A percentile compares a stretch with the other conserved stretches of the same genome.
phyloP scores from a whole-genome alignment of 2,329 filamentous ascomycete species.

The Penicillium glabrum region DNA sequence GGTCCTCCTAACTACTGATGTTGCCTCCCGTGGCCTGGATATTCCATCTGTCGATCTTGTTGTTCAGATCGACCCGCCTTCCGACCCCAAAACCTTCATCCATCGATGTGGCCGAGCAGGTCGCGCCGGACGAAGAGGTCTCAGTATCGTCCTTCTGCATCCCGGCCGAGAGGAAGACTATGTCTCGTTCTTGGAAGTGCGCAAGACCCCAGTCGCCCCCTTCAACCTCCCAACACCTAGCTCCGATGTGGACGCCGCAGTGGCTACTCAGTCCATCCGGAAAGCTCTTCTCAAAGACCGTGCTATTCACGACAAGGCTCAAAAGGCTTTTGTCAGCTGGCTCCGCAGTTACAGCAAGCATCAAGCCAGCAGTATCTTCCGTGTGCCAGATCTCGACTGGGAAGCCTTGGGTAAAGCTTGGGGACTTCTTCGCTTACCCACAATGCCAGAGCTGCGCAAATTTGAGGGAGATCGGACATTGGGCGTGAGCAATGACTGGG shows the following conservation, averaged over 20 bases:
- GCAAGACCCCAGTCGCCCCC: slow-evolving; percentile 76
- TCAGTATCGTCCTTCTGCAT: slow-evolving; percentile 82
- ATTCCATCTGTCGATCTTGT: slow-evolving; percentile 91
- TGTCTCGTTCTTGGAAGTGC: slow-evolving; percentile 78
- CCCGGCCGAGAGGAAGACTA: slow-evolving; percentile 89
- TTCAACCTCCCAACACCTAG: slow-evolving; percentile 61
- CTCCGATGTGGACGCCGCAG: slow-evolving; percentile 61
- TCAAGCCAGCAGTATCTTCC: slow-evolving; percentile 87
- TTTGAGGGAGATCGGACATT: slow-evolving; percentile 69
- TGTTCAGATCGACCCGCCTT: slow-evolving; percentile 80
- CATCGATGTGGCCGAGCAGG: slow-evolving; percentile 66
- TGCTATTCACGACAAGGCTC: slow-evolving; percentile 79
- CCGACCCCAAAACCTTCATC: slow-evolving; percentile 81
- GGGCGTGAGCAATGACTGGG: slow-evolving; percentile 61
- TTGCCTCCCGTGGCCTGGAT: slow-evolving; percentile 86
- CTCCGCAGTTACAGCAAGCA: slow-evolving; percentile 89
- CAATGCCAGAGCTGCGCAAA: slow-evolving; percentile 84
- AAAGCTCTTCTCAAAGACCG: slow-evolving; percentile 57
- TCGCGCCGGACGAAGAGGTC: slow-evolving; percentile 66
- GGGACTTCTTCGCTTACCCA: slow-evolving; percentile 82
- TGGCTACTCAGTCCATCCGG: slow-evolving; percentile 62
- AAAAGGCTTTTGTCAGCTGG: slow-evolving; percentile 91
- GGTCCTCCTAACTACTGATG: slow-evolving; percentile 86
- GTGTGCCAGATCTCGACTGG: slow-evolving; percentile 80
- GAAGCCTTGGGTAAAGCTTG: slow-evolving; percentile 75